Conservation (phyloP, 495 filamentous ascomycete genomes). For the Collariella sp. region DNA sequence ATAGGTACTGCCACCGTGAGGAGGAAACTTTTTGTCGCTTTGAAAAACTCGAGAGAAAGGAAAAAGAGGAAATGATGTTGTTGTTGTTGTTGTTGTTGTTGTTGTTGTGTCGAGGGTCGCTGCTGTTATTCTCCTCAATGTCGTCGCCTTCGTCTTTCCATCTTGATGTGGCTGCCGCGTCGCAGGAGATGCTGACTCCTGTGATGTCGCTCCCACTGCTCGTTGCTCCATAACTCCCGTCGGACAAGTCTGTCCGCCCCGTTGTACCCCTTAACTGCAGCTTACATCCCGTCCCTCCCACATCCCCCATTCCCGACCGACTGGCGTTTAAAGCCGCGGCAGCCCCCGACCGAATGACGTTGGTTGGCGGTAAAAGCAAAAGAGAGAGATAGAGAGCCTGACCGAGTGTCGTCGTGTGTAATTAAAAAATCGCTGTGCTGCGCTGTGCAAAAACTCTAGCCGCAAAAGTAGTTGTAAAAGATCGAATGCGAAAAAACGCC, state of each 20-base stretch:
- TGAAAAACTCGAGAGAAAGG: background rate
- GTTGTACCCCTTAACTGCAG: background rate
- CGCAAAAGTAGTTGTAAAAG: slow-evolving; percentile 18
- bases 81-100: background rate
- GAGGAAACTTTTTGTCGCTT: background rate
- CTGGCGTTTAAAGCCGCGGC: background rate
- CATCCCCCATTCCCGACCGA: background rate
- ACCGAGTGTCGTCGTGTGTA: background rate
- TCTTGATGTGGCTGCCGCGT: background rate
- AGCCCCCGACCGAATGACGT: background rate
- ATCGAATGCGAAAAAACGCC: slow-evolving; percentile 34
- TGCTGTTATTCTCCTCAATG: background rate
- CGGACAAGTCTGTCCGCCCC: background rate
- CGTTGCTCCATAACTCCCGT: background rate
- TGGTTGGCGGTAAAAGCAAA: background rate
- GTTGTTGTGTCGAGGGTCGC: background rate
- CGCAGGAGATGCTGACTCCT: background rate
- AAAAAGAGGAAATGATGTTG: background rate
- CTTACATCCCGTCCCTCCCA: background rate
- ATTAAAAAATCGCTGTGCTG: slow-evolving; percentile 18
- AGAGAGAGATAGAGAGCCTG: background rate
- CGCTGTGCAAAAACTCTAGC: slow-evolving; percentile 27
- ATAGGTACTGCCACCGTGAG: background rate
- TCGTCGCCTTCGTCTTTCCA: background rate
- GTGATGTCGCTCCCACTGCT: background rate